Evolutionary conservation across 2,329 filamentous ascomycete genomes (phyloP), one percentile per base, ranked within the genome.

Genomic region (Sodiomyces alkalinus): DNA sequence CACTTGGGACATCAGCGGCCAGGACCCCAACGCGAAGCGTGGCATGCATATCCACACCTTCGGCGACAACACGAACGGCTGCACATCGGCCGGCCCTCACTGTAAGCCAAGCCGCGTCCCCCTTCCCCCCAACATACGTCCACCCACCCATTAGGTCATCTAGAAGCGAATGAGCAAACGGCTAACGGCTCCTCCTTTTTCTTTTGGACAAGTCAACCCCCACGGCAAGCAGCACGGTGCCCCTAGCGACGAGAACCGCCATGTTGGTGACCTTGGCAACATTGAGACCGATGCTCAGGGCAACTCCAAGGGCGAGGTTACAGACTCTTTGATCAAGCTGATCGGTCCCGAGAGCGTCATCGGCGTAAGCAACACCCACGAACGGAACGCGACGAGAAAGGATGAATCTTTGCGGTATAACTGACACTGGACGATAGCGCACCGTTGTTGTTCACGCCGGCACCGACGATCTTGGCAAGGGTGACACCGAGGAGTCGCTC

Each of bases 31-130:
- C 58, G 86, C 90, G 52, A 74, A 92, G 75, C 87, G 90, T 62
- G 90, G 83, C 60, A 85, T 96, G 72, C 90, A 98, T 71, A 77
- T 98, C 52, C 90, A 98, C 69, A 82, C 90, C 58, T 98, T 93
- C 52, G 90, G 90, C 56, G 90, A 96, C 73, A 96, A 96, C 74
- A 96, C 90, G 70, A 98, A 98, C 64, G 90, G 90, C 58, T 98
- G 90, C 80, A 96, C 87, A 42, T 92, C 81, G 43, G 90, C 90
- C 43, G 90, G 90, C 30, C 87, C 90, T 60, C 90, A 98, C 69
- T 98, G 85, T 92, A 66, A 55, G 81, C 62, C 19, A 10, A 10
- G 25, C 20, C 20, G 17, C 9, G 19, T 7, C 13, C 21, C 14
- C 19, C 14, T 9, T 12, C 17, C 22, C 11, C 11, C 22, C 14